Conservation (phyloP, 805 yeast genomes). For the Teunomyces gatunensis region DNA sequence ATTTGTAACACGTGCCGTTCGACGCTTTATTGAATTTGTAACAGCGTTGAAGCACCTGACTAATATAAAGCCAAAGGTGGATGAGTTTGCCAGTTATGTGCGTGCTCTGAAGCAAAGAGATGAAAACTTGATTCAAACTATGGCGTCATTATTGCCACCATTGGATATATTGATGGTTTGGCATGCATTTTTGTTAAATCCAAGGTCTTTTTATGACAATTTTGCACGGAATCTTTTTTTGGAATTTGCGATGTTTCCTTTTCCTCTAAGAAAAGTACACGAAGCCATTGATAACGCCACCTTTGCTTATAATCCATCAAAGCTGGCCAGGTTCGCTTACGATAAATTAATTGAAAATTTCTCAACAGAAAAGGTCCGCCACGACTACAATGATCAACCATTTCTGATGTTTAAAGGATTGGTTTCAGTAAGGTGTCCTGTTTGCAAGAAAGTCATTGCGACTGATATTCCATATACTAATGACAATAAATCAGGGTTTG, state of each 20-base stretch:
- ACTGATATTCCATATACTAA: conserved; percentile 11
- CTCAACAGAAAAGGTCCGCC: background rate
- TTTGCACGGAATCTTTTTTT: conserved; percentile 14
- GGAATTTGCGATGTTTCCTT: conserved; percentile 15
- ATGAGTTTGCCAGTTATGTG: background rate
- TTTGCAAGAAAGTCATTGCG: conserved; percentile 10
- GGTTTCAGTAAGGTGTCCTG: conserved; percentile 14
- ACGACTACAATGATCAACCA: background rate
- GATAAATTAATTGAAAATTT: background rate
- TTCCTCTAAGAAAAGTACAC: conserved; percentile 15
- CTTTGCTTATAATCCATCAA: conserved; percentile 7
- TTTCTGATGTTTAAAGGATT: conserved; percentile 5
- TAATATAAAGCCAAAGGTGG: background rate
- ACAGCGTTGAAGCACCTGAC: conserved; percentile 11
- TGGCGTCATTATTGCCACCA: conserved; percentile 15
- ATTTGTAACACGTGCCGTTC: conserved; percentile 20
- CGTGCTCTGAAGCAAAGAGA: background rate
- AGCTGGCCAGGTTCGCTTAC: background rate
- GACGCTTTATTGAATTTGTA: conserved; percentile 20
- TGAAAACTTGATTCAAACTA: background rate
- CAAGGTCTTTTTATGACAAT: conserved; percentile 14
- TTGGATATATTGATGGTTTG: conserved; percentile 23
- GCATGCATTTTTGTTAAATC: conserved; percentile 23
- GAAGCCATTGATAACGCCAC: conserved; percentile 10
- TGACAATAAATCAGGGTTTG: conserved; percentile 11